These are phyloP conservation scores for Colletotrichum trifolii DNA, from an alignment of 2,329 filamentous ascomycete genomes.

Conservation along the genomic window DNA sequence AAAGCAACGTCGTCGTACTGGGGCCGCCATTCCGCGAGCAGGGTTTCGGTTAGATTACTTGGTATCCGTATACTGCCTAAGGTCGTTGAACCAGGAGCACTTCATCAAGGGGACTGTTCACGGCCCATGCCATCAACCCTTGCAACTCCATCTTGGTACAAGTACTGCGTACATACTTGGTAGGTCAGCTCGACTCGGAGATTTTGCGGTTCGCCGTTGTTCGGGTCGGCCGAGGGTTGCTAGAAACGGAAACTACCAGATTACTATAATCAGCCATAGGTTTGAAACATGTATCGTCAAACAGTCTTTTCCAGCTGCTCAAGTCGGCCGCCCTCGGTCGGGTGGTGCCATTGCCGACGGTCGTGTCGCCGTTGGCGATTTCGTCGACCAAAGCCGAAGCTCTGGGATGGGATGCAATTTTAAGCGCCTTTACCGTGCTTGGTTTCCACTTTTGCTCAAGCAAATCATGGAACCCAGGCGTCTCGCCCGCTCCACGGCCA, in stretches of 20 bases:
- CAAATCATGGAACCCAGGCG: no score
- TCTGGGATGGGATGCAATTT: no score
- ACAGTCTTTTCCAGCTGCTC: no score
- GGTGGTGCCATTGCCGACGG: no score
- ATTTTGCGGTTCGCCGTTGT: slow-evolving; percentile 21
- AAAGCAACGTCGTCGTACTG: slow-evolving; percentile 7
- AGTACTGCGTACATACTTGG: background rate
- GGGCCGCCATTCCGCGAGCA: slow-evolving; percentile 12
- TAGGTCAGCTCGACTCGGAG: slow-evolving; percentile 24
- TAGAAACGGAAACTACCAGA: slow-evolving; percentile 16
- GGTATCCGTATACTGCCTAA: background rate
- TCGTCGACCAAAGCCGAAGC: no score
- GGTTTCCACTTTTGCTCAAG: no score
- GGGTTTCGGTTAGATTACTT: slow-evolving; percentile 21
- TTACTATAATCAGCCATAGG: slow-evolving; percentile 15
- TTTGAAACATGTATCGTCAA: background rate
- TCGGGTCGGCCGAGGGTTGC: slow-evolving; percentile 16
- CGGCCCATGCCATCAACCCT: slow-evolving; percentile 5
- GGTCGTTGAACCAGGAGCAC: background rate
- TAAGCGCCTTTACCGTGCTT: no score
- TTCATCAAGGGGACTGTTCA: slow-evolving; percentile 9
- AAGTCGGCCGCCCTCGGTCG: no score
- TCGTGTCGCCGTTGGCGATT: no score
- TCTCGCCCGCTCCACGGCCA: no score
- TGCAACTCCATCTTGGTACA: slow-evolving; percentile 1